Base-by-base conservation (phyloP, 768 basidiomycete genomes). In the Rhodotorula sphaerocarpa region DNA sequence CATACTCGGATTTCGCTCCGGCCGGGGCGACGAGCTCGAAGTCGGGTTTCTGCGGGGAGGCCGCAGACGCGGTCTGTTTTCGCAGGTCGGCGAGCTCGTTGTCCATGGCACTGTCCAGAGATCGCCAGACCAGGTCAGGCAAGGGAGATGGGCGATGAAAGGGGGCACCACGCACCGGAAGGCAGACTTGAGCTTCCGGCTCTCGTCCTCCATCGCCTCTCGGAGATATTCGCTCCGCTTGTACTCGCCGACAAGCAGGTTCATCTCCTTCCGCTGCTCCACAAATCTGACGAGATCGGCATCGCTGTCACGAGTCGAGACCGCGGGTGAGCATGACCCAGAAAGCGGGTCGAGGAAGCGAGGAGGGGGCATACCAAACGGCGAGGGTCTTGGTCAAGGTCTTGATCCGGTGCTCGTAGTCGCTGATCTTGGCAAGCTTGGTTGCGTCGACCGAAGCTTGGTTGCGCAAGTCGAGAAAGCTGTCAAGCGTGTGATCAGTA, bases 401-500 rank as follows among this genome's bases (percentile, higher is more conserved):
- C 55, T 88, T 85, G 48, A 93, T 88, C 69, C 87, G 85, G n/a
- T 77, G 78, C 73, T 95, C 90, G 68, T 91, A 93, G 74, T 93
- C 89, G 53, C 79, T 77, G 46, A 93, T 78, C 23, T 86, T 81
- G 63, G 85, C 83, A 18, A 93, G 82, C 72, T 91, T 91, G 70
- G 87, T 87, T 62, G 84, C 82, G 50, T 80, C 84, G 74, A 87
- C 87, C 70, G 87, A 86, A 67, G 81, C 79, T 70, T 84, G 81
- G 25, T 87, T 90, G 73, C 85, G 78, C 34, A 93, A 77, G 55
- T 82, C 79, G 70, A 86, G 87, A 2, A 88, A 82, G 30, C 85
- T 79, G 48, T 18, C 2, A 33, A 15, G 16, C 21, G 1, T 0
- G 44, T 50, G 39, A 43, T 36, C 7, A 1, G 6, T 2, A 10